phyloP scores from a whole-genome alignment of 2,329 filamentous ascomycete species.

The Calcarisporium arbuscula region DNA sequence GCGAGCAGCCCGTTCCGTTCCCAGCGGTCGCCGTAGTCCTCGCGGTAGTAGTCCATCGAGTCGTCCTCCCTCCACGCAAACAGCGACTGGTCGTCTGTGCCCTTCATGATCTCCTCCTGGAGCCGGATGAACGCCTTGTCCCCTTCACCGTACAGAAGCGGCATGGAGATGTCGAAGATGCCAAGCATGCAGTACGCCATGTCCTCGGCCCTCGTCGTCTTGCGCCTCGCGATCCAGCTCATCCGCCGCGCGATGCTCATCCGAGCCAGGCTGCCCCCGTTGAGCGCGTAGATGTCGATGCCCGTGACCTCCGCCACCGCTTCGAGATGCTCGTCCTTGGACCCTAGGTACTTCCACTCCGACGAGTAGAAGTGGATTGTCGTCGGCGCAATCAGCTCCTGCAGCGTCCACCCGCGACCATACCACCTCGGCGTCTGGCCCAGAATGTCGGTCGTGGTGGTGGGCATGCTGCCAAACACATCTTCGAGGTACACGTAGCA shows the following conservation, averaged over 20 bases:
- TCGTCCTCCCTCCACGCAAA: slow-evolving; percentile 7
- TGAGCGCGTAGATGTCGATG: neutral
- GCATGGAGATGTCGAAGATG: slow-evolving; percentile 16
- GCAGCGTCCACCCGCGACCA: slow-evolving; percentile 49
- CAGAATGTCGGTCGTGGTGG: neutral
- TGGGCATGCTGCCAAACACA: slow-evolving; percentile 14
- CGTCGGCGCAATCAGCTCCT: slow-evolving; percentile 51
- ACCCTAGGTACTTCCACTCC: slow-evolving; percentile 16
- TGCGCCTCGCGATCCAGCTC: slow-evolving; percentile 12
- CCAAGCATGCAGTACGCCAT: slow-evolving; percentile 17
- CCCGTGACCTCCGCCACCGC: neutral
- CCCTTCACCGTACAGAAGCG: slow-evolving; percentile 16
- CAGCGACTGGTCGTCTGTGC: slow-evolving; percentile 8
- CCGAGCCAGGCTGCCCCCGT: neutral
- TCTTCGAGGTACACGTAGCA: slow-evolving; percentile 9
- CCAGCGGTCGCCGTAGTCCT: neutral
- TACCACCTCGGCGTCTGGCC: slow-evolving; percentile 14
- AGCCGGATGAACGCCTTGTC: slow-evolving; percentile 12
- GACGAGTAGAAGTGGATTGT: slow-evolving; percentile 19
- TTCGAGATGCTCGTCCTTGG: slow-evolving; percentile 7
- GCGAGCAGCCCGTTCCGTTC: neutral
- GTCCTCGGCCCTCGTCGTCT: slow-evolving; percentile 14
- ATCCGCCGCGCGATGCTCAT: slow-evolving; percentile 7
- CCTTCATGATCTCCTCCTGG: slow-evolving; percentile 14
- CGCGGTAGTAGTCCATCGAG: neutral